A percentile compares a stretch with the other conserved stretches of the same genome.
Conservation (phyloP, 2,329 filamentous ascomycete genomes). For the Colletotrichum sp. region DNA sequence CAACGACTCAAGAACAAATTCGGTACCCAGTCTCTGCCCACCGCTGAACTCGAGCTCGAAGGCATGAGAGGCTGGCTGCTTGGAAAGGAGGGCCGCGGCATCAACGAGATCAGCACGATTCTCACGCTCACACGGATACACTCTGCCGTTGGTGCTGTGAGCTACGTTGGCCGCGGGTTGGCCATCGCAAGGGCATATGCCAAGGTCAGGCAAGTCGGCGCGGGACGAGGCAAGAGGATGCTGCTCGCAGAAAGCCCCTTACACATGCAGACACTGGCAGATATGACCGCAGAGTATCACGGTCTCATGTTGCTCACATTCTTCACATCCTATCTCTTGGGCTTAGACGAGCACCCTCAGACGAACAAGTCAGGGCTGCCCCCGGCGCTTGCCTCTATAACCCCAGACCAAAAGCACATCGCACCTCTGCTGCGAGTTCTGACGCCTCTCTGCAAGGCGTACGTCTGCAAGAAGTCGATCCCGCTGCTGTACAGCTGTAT, state of each 20-base stretch:
- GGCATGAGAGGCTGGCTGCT: slow-evolving; percentile 70
- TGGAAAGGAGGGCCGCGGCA: slow-evolving; percentile 69
- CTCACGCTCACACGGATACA: slow-evolving; percentile 71
- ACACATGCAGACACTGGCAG: slow-evolving; percentile 64
- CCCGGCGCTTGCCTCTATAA: slow-evolving; percentile 25
- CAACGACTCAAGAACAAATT: slow-evolving; percentile 76
- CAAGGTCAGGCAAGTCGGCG: slow-evolving; percentile 58
- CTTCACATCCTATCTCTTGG: slow-evolving; percentile 59
- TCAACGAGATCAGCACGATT: slow-evolving; percentile 71
- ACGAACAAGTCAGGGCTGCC: background rate
- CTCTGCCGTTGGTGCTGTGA: slow-evolving; percentile 57
- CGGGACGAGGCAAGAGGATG: slow-evolving; percentile 31
- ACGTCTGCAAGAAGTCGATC: slow-evolving; percentile 56
- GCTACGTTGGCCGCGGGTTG: slow-evolving; percentile 60
- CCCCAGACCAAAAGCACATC: slow-evolving; percentile 36
- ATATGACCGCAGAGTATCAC: slow-evolving; percentile 59
- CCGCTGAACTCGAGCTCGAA: slow-evolving; percentile 72
- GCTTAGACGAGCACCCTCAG: slow-evolving; percentile 51
- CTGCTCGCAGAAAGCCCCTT: slow-evolving; percentile 56
- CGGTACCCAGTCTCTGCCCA: slow-evolving; percentile 73
- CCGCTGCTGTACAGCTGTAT: slow-evolving; percentile 61
- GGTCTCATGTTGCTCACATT: slow-evolving; percentile 61
- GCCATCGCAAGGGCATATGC: slow-evolving; percentile 64
- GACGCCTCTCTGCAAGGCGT: slow-evolving; percentile 65
- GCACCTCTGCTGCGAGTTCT: slow-evolving; percentile 59